These are phyloP conservation scores for Teunomyces pallodes DNA, from an alignment of 805 yeast genomes.

Conservation along the genomic window DNA sequence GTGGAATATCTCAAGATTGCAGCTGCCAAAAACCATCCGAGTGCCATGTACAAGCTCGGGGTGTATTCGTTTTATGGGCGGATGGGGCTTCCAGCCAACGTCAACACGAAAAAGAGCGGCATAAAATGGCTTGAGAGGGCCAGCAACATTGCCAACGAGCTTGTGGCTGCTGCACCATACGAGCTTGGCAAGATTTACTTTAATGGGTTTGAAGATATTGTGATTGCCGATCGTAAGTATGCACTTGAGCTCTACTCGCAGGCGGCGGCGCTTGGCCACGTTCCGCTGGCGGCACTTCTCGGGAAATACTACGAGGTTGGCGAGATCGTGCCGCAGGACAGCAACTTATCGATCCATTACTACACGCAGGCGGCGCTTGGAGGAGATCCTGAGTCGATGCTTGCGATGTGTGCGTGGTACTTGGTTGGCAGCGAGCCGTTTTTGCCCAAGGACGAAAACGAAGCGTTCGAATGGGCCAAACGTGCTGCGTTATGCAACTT, in stretches of 20 bases:
- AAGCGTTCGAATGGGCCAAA: constrained; percentile 93
- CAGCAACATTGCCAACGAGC: constrained; percentile 74
- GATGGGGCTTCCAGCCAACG: constrained; percentile 74
- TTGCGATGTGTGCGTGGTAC: constrained; percentile 96
- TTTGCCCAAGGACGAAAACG: constrained; percentile 71
- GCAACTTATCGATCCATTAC: constrained; percentile 84
- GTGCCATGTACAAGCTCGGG: constrained; percentile 95
- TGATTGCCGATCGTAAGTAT: constrained; percentile 78
- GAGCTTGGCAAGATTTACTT: constrained; percentile 85
- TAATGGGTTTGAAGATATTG: constrained; percentile 80
- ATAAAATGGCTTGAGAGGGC: constrained; percentile 93
- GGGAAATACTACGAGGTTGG: constrained; percentile 88
- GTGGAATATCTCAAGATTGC: constrained; percentile 81
- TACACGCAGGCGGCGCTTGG: constrained; percentile 86
- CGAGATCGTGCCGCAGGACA: constrained; percentile 69
- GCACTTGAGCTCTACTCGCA: constrained; percentile 83
- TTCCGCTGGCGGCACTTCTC: constrained; percentile 72
- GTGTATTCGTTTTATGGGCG: constrained; percentile 78
- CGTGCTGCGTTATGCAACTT: constrained; percentile 75
- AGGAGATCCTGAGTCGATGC: constrained; percentile 87
- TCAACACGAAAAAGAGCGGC: constrained; percentile 77
- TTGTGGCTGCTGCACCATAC: constrained; percentile 90
- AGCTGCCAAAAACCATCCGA: constrained; percentile 88
- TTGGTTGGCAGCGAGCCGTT: constrained; percentile 86
- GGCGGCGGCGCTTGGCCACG: constrained; percentile 85